Evolutionary conservation across 2,329 filamentous ascomycete species (phyloP).

Genomic region (Colletotrichum neosansevieriae): DNA sequence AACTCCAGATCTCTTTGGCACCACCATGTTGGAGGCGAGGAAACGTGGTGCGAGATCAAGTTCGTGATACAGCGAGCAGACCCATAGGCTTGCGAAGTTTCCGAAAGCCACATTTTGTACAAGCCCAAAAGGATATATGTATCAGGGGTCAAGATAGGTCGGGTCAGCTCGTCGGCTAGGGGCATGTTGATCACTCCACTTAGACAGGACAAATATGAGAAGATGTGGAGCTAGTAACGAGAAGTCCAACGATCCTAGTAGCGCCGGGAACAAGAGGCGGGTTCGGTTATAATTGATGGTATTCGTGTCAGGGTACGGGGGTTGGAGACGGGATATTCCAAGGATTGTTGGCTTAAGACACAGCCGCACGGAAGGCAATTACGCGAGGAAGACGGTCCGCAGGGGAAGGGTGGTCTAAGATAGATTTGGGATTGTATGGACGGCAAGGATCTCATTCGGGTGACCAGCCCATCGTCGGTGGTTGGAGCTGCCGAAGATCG

Average conservation of each 20-base stretch:
- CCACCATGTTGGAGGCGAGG: conserved; percentile 33
- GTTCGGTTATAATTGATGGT: not conserved
- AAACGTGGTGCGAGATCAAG: not conserved
- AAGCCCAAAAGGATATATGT: conserved; percentile 35
- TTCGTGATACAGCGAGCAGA: conserved; percentile 7
- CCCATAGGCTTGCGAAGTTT: conserved; percentile 16
- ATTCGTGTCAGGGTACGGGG: conserved; percentile 25
- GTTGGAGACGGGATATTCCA: not conserved
- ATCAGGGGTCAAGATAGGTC: conserved; percentile 13
- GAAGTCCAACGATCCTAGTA: not conserved
- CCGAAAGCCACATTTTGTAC: conserved; percentile 33
- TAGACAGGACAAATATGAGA: not conserved
- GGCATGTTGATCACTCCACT: conserved; percentile 29
- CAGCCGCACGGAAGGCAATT: conserved; percentile 1
- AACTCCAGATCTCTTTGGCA: conserved; percentile 21
- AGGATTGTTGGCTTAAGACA: not conserved
- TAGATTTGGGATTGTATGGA: conserved; percentile 1
- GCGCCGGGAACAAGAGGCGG: conserved; percentile 22
- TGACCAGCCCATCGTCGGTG: not conserved
- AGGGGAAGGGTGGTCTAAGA: not conserved
- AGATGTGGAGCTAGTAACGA: conserved; percentile 13
- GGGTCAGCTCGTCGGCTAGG: conserved; percentile 21
- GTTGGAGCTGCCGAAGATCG: not conserved
- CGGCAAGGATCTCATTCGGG: conserved; percentile 9
- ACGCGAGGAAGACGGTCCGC: not conserved